Percentiles rank a stretch among this genome's conserved stretches.
Evolutionary conservation across 176 grass and related monocot species (phyloP).

Genomic region (Microstegium vimineum): DNA sequence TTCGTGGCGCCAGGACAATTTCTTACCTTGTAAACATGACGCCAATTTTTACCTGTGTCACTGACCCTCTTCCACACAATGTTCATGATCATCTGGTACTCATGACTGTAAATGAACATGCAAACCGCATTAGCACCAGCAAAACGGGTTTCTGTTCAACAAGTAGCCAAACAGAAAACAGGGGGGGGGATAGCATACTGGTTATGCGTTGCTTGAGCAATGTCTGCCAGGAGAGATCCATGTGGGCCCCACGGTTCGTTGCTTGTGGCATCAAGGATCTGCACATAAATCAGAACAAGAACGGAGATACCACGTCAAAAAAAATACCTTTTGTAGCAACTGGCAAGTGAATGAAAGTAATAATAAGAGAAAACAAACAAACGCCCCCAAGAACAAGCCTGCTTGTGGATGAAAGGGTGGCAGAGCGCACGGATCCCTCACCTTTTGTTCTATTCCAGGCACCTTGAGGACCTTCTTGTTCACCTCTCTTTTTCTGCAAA

Average conservation of each 20-base stretch:
- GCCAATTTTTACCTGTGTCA: constrained; percentile 98
- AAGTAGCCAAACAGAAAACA: neutral
- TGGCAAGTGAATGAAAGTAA: neutral
- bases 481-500: constrained; percentile 84
- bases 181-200: constrained; percentile 42
- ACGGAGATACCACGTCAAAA: neutral
- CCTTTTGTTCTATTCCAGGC: constrained; percentile 86
- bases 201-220: constrained; percentile 76
- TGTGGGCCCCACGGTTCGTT: constrained; percentile 98
- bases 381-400: neutral
- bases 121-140: constrained; percentile 9
- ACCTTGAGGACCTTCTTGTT: constrained; percentile 99
- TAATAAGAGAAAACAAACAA: neutral
- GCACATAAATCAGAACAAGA: neutral
- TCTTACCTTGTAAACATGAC: constrained; percentile 94
- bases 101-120: constrained; percentile 54
- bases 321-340: neutral
- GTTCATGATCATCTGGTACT: constrained; percentile 96
- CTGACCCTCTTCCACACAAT: constrained; percentile 98
- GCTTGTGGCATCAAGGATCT: constrained; percentile 98
- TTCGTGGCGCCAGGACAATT: neutral
- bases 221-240: constrained; percentile 86
- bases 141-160: neutral
- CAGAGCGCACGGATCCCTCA: constrained; percentile 28
- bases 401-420: neutral